These are phyloP conservation scores for Aspergillus japonicus DNA, from an alignment of 2,329 filamentous ascomycete genomes.

Conservation along the genomic window DNA sequence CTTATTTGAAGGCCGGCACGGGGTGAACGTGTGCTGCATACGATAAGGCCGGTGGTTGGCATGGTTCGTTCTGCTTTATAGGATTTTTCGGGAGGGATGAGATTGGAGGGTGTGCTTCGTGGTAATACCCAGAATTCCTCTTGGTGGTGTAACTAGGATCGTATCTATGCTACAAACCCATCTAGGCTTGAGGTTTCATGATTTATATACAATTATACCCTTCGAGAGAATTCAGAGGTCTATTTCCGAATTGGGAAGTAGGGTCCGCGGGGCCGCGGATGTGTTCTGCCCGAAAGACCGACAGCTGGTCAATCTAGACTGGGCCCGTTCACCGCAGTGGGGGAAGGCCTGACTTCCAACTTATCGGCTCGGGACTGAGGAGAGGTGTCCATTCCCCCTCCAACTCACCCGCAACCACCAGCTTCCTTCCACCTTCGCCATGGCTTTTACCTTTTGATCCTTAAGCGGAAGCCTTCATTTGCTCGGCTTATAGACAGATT, in stretches of 20 bases:
- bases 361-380: too few relatives aligned
- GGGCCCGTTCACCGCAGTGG: background rate
- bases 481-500: background rate
- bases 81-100: too few relatives aligned
- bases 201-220: background rate
- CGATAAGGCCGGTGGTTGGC: conserved; percentile 24
- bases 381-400: too few relatives aligned
- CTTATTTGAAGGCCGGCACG: conserved; percentile 33
- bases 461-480: too few relatives aligned
- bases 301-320: background rate
- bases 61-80: background rate
- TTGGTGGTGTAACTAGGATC: too few relatives aligned
- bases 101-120: too few relatives aligned
- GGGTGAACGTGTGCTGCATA: conserved; percentile 33
- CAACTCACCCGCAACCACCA: too few relatives aligned
- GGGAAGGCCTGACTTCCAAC: too few relatives aligned
- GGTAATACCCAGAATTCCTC: too few relatives aligned
- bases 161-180: background rate
- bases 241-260: background rate
- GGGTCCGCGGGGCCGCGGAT: background rate
- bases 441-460: too few relatives aligned
- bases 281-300: background rate
- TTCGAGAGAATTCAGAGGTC: background rate
- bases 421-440: too few relatives aligned
- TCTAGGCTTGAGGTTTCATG: background rate